Evolutionary conservation across 768 basidiomycete species (phyloP), one percentile per base, ranked within the genome.

Genomic region (Kwoniella mangroviensis): DNA sequence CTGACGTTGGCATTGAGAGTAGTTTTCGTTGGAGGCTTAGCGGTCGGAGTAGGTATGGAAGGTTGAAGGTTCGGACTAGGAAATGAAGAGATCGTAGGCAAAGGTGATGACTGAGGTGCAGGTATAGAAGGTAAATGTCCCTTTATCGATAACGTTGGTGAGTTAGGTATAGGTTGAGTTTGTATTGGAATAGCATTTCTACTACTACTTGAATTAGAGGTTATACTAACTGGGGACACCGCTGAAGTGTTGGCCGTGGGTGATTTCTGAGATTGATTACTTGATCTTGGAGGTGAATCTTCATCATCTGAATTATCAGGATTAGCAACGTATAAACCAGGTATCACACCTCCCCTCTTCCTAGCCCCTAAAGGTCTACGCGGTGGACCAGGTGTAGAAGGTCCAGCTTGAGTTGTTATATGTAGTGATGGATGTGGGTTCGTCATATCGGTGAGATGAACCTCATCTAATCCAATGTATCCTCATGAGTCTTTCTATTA

Each of bases 251-350:
- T 17, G 24, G 54, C 28, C 19, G 71, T 59, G 41, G 73, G 74
- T 28, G 76, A 74, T 41, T 55, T 63, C 61, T 72, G 69, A 43
- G 65, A 52, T 13, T 59, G 64, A 41, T 42, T 43, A 34, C 63
- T 49, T 19, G 69, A 43, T 53, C 49, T 65, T 17, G 67, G 53
- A 2, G 67, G 63, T 60, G 58, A 56, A 17, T 59, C 64, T 12
- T 80, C 79, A 22, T 75, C 74, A 64, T 80, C 79, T 15, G 76
- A 79, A 56, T 78, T 76, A 53, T 80, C 79, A 3, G 79, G 79
- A 61, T 80, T 80, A 55, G 79, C 79, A 22, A 80, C 69, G 61
- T 63, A 80, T 13, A 80, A 63, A 4, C 79, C 79, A 17, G 73
- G 73, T 11, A 60, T 70, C 3, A 70, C 61, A 13, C n/a, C 56